Evolutionary conservation across 1,284 basidiomycete species (phyloP).

Genomic region (Ceratobasidium sp.): DNA sequence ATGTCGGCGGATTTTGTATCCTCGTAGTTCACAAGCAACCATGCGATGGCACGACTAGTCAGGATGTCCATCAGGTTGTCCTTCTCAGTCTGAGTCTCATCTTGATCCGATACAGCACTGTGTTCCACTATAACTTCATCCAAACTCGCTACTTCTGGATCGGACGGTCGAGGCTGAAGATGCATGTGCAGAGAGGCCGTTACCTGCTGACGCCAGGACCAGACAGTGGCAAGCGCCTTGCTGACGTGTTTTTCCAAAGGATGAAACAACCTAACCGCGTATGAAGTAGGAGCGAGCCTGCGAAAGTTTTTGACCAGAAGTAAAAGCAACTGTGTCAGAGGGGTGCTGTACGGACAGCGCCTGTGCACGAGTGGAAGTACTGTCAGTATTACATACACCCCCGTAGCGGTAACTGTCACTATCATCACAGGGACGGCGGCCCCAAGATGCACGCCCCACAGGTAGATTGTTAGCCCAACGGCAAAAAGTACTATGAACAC

Average conservation of each 20-base stretch:
- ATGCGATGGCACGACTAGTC: neutral
- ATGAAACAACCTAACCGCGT: neutral
- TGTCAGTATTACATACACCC: neutral
- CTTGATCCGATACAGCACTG: neutral
- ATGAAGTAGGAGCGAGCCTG: neutral
- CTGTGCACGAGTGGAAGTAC: neutral
- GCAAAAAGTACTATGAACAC: neutral
- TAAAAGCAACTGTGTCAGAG: neutral
- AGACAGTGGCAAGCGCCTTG: neutral
- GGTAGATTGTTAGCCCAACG: slow-evolving; percentile 17
- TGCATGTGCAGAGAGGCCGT: too few relatives aligned
- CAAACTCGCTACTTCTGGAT: neutral
- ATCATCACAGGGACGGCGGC: slow-evolving; percentile 5
- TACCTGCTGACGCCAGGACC: too few relatives aligned
- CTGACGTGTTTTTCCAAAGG: neutral
- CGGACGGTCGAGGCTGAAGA: neutral
- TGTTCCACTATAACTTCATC: neutral
- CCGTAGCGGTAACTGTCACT: neutral
- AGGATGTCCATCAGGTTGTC: neutral
- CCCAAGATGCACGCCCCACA: slow-evolving; percentile 4
- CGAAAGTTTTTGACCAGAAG: neutral
- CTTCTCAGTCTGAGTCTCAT: neutral
- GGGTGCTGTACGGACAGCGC: slow-evolving; percentile 12
- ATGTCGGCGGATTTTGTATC: neutral
- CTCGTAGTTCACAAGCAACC: neutral